Evolutionary conservation across 148 eudicot species (phyloP).

Genomic region (Chenopodium suecicum): DNA sequence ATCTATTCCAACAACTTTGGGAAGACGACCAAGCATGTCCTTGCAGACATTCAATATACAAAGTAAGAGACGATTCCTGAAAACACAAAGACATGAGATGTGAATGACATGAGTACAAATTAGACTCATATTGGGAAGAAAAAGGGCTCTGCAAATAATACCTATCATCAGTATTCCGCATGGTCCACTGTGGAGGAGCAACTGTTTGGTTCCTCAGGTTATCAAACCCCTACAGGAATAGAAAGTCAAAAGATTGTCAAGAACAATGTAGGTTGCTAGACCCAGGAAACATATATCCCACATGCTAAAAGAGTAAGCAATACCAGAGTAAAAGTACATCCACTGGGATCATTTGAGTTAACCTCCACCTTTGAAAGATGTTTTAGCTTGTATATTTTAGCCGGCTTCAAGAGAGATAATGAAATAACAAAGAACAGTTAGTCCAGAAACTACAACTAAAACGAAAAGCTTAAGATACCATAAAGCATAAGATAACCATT

Average conservation of each 20-base stretch:
- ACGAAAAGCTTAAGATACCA: background rate
- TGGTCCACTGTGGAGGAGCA: constrained; percentile 96
- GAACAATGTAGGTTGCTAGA: background rate
- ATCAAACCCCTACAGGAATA: constrained; percentile 73
- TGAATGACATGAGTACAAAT: background rate
- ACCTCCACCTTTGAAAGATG: constrained; percentile 94
- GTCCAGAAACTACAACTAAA: background rate
- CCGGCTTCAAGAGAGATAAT: constrained; percentile 52
- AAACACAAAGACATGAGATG: constrained; percentile 18
- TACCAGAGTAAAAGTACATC: constrained; percentile 89
- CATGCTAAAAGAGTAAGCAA: constrained; percentile 15
- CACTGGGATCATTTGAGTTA: constrained; percentile 76
- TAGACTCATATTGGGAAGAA: background rate
- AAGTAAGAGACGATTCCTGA: constrained; percentile 81
- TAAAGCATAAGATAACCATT: background rate
- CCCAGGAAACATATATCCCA: background rate
- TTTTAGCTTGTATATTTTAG: constrained; percentile 87
- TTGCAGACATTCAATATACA: constrained; percentile 81
- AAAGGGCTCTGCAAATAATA: constrained; percentile 23
- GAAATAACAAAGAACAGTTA: constrained; percentile 5
- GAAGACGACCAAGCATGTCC: constrained; percentile 76
- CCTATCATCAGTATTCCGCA: constrained; percentile 99
- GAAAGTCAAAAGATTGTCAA: background rate
- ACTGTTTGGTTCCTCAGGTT: constrained; percentile 94
- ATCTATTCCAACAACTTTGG: constrained; percentile 96